Evolutionary conservation across 73 alveolate species (phyloP).

Genomic region (Tetrahymena elliotti): DNA sequence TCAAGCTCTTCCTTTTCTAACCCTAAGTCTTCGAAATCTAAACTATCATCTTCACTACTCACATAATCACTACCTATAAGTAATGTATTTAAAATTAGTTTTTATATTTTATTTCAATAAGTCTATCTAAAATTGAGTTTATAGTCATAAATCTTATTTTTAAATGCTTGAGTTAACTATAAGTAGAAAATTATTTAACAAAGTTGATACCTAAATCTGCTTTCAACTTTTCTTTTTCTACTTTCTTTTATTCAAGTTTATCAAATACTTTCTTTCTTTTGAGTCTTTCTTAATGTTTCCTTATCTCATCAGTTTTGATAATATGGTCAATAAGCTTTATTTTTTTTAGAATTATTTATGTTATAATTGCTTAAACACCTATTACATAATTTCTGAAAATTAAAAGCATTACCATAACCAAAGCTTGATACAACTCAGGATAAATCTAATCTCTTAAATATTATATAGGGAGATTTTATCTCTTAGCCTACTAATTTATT

Average conservation of each 20-base stretch:
- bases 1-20: neutral
- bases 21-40: neutral
- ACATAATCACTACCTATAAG: neutral
- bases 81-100: neutral
- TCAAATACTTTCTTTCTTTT: constrained; percentile 35
- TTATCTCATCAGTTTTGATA: constrained; percentile 33
- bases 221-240: constrained; percentile 35
- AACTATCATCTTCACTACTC: neutral
- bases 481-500: neutral
- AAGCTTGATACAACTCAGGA: constrained; percentile 25
- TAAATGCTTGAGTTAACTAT: neutral
- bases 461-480: constrained; percentile 21
- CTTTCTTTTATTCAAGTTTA: constrained; percentile 27
- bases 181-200: neutral
- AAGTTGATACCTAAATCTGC: constrained; percentile 30
- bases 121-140: neutral
- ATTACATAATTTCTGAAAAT: neutral
- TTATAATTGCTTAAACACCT: neutral
- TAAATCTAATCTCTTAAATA: constrained; percentile 17
- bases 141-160: neutral
- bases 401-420: constrained; percentile 7
- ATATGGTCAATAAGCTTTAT: constrained; percentile 35
- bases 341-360: neutral
- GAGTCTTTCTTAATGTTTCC: constrained; percentile 41
- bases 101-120: neutral